Base-by-base conservation (phyloP, 208 protist genomes). In the Crithidia thermophila region DNA sequence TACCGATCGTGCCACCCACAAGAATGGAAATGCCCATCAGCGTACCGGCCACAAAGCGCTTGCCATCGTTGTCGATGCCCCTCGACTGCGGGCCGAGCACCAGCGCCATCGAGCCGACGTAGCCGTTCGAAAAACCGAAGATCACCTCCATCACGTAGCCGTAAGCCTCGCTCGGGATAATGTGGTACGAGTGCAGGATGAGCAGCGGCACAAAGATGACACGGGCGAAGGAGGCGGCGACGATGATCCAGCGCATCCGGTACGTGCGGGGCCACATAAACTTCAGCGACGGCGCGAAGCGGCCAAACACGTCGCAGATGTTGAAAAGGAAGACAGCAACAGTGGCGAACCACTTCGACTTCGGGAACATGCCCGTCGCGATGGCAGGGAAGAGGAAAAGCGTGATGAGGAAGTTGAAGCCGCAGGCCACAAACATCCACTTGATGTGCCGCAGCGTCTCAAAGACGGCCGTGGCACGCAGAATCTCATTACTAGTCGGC, bases 311-410 rank as follows among this genome's bases (percentile, higher is more conserved):
- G 42, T 92, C 83, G n/a, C 33, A 55, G 43, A 77, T 34, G 69
- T 90, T 93, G 68, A 86, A 93, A 46, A 84, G 49, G 39, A 83
- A 75, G n/a, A 90, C 71, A 2, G 80, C 46, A n/a, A 85, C 14
- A 1, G 82, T 87, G 4, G 71, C 67, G 55, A 70, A 93, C 83
- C 84, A 93, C 61, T 82, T 81, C 40, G 81, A 72, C 10, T 70
- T 37, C 10, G 56, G 62, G 40, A 85, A 79, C 57, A 85, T 75
- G 42, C 72, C 67, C 4, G 79, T 53, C 10, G 75, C 66, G 30
- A 90, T 71, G 42, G 64, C 67, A 18, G 87, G 84, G 72, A 90
- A 90, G 30, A 93, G 60, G 50, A 77, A 76, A 28, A 93, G 71
- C 13, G 84, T 85, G 42, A 90, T 43, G 53, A 90, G 58, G 40